Base-by-base conservation (phyloP, 2,329 filamentous ascomycete genomes). In the Pestalotiopsis sp. region DNA sequence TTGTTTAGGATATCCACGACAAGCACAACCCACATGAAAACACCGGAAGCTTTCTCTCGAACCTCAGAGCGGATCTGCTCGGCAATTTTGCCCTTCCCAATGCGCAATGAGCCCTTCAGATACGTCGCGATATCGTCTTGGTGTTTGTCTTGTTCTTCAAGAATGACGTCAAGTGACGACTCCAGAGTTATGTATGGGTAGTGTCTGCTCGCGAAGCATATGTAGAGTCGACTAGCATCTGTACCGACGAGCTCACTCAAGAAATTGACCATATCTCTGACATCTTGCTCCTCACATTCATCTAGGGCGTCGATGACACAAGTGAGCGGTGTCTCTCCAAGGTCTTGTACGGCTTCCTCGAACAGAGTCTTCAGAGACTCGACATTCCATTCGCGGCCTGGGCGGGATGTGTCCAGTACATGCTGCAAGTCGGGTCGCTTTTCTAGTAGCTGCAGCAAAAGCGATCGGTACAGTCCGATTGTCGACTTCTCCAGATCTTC, bases 11-110 rank as follows among this genome's bases (percentile, higher is more conserved):
- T 84, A 2, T 74, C 68, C 1, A 85, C 76, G 2, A 85, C 83
- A 0, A 85, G 66, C 0, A 80, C 77, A 4, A 81, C 76, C 83
- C 83, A 85, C 56, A 86, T 75, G 23, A 87, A 86, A 0, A 86
- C 75, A 0, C 81, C 80, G 0, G 79, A 75, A 2, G 83, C 78
- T 56, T 82, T 84, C 1, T 76, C 38, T 0, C 78, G 65, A 0
- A 86, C 70, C 0, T 78, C 70, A 0, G 66, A 59, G 7, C 72
- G 66, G 52, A 81, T 70, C 0, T 39, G 20, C 69, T 72, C 62
- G 6, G 69, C 71, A 13, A 52, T 49, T 12, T 59, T 66, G 23
- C 62, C 52, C 2, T 71, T 66, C 0, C 5, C 69, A 27, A 80
- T 73, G n/a, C 64, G 70, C 0, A 82, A 70, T 20, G 75, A 73